Percentiles rank a stretch among this genome's conserved stretches.
phyloP scores from a whole-genome alignment of 2,329 filamentous ascomycete species.

The Botrytis byssoidea region DNA sequence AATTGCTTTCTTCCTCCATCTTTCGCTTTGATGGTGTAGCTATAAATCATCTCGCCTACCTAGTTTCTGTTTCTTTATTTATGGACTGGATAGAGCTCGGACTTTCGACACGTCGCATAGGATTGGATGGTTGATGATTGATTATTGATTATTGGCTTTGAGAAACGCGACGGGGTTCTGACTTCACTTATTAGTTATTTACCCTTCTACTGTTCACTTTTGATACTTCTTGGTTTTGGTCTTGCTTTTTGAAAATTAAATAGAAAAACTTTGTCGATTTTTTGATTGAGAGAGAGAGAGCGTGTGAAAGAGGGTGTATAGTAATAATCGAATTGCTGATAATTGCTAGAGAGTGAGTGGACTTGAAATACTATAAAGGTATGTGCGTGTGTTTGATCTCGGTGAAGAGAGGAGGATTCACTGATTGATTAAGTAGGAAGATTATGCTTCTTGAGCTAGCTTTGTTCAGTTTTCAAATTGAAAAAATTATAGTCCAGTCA shows the following conservation, averaged over 20 bases:
- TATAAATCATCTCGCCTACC: background rate
- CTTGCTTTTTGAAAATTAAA: background rate
- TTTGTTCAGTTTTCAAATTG: background rate
- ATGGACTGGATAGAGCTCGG: background rate
- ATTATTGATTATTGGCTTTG: background rate
- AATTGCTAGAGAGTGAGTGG: background rate
- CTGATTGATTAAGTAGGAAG: background rate
- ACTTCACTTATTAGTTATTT: background rate
- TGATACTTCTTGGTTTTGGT: background rate
- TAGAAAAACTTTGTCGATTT: background rate
- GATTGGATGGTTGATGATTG: background rate
- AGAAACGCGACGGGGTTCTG: background rate
- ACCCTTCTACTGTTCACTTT: background rate
- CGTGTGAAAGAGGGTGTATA: background rate
- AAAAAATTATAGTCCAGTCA: background rate
- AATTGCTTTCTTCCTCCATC: background rate
- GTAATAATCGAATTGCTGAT: background rate
- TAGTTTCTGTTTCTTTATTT: background rate
- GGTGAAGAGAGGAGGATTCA: background rate
- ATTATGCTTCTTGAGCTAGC: background rate
- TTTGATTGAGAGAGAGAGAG: background rate
- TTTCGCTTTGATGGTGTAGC: background rate
- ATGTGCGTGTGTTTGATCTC: background rate
- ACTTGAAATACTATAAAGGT: background rate
- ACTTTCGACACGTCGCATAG: background rate